Conservation (phyloP, 1,284 basidiomycete species). For the Ganoderma sp. region DNA sequence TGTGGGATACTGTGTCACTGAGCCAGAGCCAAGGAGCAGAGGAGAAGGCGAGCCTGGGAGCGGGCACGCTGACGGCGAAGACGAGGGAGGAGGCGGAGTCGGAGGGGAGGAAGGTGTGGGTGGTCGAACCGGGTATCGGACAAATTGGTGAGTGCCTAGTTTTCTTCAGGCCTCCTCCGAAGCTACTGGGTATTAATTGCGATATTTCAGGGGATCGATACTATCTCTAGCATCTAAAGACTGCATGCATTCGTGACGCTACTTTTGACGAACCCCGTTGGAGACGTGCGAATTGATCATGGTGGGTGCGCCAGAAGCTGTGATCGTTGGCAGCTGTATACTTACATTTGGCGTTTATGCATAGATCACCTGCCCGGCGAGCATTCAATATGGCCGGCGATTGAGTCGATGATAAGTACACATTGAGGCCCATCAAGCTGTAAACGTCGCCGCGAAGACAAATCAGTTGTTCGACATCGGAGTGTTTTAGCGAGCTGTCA, state of each 20-base stretch:
- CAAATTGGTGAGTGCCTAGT: conserved; percentile 65
- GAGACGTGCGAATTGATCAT: background rate
- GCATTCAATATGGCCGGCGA: background rate
- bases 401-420: background rate
- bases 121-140: conserved; percentile 82
- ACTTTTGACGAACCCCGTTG: background rate
- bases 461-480: background rate
- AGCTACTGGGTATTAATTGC: conserved; percentile 48
- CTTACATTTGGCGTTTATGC: background rate
- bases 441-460: background rate
- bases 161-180: conserved; percentile 22
- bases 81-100: conserved; percentile 40
- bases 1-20: conserved; percentile 44
- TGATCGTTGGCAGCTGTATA: background rate
- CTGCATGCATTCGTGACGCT: background rate
- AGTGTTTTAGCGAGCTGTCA: background rate
- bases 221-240: conserved; percentile 42
- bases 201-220: conserved; percentile 53
- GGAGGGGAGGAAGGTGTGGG: conserved; percentile 68
- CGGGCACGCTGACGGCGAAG: conserved; percentile 28
- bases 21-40: conserved; percentile 46
- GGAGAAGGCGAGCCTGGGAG: conserved; percentile 18
- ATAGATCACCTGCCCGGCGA: background rate
- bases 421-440: background rate
- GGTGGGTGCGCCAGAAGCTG: background rate